A percentile compares a stretch with the other conserved stretches of the same genome.
phyloP scores from a whole-genome alignment of 345 rosid genomes.

The Corymbia maculata region DNA sequence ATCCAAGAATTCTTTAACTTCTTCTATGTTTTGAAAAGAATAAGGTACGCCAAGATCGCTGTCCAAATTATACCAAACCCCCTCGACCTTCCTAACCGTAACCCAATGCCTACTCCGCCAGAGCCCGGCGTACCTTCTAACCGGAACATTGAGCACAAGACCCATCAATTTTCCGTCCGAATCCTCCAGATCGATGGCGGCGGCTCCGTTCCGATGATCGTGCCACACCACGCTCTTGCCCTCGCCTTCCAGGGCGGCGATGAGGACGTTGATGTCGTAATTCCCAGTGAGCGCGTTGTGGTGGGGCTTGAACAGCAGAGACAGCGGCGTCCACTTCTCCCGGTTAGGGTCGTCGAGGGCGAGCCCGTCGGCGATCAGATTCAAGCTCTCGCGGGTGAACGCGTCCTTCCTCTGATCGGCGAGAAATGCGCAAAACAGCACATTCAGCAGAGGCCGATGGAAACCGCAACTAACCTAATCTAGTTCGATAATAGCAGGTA shows the following conservation, averaged over 20 bases:
- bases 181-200: slow-evolving; percentile 44
- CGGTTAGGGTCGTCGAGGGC: slow-evolving; percentile 43
- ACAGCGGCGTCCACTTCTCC: slow-evolving; percentile 61
- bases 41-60: slow-evolving; percentile 59
- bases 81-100: slow-evolving; percentile 56
- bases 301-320: slow-evolving; percentile 68
- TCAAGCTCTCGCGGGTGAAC: slow-evolving; percentile 51
- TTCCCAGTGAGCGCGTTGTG: slow-evolving; percentile 75
- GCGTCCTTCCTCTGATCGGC: slow-evolving; percentile 46
- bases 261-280: slow-evolving; percentile 77
- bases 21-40: slow-evolving; percentile 24
- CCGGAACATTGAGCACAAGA: slow-evolving; percentile 63
- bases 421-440: background rate
- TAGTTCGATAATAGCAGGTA: background rate
- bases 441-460: background rate
- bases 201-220: slow-evolving; percentile 54
- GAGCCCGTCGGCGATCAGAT: slow-evolving; percentile 55
- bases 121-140: slow-evolving; percentile 58
- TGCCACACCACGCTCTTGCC: slow-evolving; percentile 73
- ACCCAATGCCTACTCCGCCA: slow-evolving; percentile 94
- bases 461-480: background rate
- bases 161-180: slow-evolving; percentile 40
- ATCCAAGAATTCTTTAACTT: slow-evolving; percentile 55
- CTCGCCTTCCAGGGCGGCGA: slow-evolving; percentile 59
- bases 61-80: slow-evolving; percentile 84